Evolutionary conservation across 2,329 filamentous ascomycete genomes (phyloP), one percentile per base, ranked within the genome.

Genomic region (Aspergillus vadensis): DNA sequence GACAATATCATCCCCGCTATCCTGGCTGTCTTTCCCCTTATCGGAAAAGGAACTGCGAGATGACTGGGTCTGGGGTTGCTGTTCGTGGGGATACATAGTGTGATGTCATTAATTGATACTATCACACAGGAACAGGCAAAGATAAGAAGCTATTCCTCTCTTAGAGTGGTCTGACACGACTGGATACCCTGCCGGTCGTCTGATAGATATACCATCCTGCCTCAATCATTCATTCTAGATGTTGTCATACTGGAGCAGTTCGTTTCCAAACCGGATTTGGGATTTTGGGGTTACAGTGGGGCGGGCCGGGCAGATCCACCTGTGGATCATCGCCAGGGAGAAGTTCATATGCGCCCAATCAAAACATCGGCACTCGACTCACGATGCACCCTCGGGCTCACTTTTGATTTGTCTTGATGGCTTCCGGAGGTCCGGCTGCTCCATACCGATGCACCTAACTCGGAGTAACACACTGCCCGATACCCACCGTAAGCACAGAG

Each of bases 11-110:
- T 53, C 36, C 19, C 50, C 50, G 30, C 30, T 36, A 25, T 53
- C 50, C 50, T 53, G 50, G n/a, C 50, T 39, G 19, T 53, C 50
- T 21, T 25, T 53, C 6, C n/a, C 32, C 36, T 53, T 53, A 12
- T 53, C 50, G 10, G 50, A 53, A 12, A 53, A 41, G 36, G 19
- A n/a, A n/a, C 50, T 53, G 32, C 50, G 36, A n/a, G n/a, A 36
- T 25, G 50, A 53, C 19, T 36, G 19, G 17, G 17, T 12, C 17
- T 21, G 41, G 41, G 41, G 17, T 44, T n/a, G 41, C 4, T 21
- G 17, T 44, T 44, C 41, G 41, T 23, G 17, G 41, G 32, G 32
- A 36, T 21, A 21, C 41, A 44, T 44, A 21, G 17, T 44, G 41
- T 44, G 41, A 44, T 21, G 6, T 44, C 41, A 44, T 44, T 43